Percentiles rank a stretch among this genome's conserved stretches.
These are phyloP conservation scores for Xylariaceae sp. DNA, from an alignment of 2,329 filamentous ascomycete species.

Conservation along the genomic window DNA sequence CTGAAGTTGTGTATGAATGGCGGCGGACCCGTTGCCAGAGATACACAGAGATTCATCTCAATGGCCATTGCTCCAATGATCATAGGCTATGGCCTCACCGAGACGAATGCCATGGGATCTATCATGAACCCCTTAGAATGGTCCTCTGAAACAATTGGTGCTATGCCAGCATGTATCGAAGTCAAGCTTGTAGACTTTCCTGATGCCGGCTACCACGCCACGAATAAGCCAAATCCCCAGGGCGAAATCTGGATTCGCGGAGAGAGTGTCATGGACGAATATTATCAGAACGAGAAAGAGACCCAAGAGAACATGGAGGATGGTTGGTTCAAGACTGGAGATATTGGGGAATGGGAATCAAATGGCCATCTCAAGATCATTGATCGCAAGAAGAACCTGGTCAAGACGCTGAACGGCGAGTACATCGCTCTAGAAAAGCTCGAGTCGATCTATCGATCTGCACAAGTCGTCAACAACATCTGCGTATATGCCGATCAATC, in stretches of 20 bases:
- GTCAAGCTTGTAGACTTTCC: conserved; percentile 82
- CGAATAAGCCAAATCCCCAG: conserved; percentile 71
- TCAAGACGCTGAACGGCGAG: conserved; percentile 78
- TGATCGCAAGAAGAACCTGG: conserved; percentile 85
- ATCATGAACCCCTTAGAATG: conserved; percentile 74
- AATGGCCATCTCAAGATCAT: conserved; percentile 72
- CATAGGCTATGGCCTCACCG: conserved; percentile 80
- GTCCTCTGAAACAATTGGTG: conserved; percentile 69
- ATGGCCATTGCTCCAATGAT: conserved; percentile 89
- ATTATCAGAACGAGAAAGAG: conserved; percentile 75
- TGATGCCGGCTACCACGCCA: conserved; percentile 75
- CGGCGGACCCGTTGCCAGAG: conserved; percentile 77
- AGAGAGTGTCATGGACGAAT: conserved; percentile 63
- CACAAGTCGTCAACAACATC: conserved; percentile 49
- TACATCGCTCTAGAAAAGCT: conserved; percentile 79
- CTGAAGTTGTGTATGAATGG: conserved; percentile 82
- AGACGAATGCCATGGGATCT: conserved; percentile 73
- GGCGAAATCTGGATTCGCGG: conserved; percentile 89
- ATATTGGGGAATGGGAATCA: conserved; percentile 73
- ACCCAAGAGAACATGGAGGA: conserved; percentile 68
- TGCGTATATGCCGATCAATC: conserved; percentile 50
- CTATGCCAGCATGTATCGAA: conserved; percentile 69
- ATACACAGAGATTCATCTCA: conserved; percentile 83
- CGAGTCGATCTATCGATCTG: conserved; percentile 49
- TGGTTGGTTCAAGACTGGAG: conserved; percentile 85